A percentile compares a stretch with the other conserved stretches of the same genome.
Evolutionary conservation across 768 basidiomycete species (phyloP).

Genomic region (Hericium alpestre): DNA sequence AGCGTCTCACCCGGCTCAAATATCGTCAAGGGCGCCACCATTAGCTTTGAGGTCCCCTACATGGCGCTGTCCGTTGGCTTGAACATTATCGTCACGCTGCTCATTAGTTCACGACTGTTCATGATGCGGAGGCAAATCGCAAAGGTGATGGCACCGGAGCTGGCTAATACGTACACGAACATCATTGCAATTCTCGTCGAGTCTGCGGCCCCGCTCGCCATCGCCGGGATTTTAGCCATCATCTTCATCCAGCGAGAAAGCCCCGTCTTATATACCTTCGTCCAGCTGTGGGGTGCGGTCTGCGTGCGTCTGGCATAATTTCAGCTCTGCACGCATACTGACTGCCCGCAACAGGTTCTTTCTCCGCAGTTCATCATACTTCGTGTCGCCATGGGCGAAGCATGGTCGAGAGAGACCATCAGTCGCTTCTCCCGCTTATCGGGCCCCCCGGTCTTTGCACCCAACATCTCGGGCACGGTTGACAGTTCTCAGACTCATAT

Average conservation of each 20-base stretch:
- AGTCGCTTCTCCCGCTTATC: too few species aligned
- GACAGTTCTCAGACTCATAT: too few species aligned
- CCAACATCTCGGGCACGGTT: too few species aligned
- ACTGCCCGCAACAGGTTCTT: too few species aligned
- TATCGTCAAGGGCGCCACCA: not conserved
- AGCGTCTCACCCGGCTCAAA: not conserved
- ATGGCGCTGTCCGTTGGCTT: conserved; percentile 5
- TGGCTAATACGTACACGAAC: not conserved
- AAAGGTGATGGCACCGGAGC: not conserved
- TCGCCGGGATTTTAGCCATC: conserved; percentile 4
- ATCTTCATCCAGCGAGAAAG: conserved; percentile 1
- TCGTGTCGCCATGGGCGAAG: too few species aligned
- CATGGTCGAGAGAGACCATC: too few species aligned
- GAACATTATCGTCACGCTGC: conserved; percentile 6
- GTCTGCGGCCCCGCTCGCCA: conserved; percentile 8
- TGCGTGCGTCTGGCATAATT: conserved; percentile 20
- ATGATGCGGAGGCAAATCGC: not conserved
- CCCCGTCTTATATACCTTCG: conserved; percentile 22
- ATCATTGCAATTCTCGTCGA: conserved; percentile 12
- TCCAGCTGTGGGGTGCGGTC: conserved; percentile 32
- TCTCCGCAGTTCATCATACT: too few species aligned
- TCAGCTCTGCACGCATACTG: too few species aligned
- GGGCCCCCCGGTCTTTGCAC: too few species aligned
- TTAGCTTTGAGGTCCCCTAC: conserved; percentile 5
- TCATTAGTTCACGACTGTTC: conserved; percentile 7